These are phyloP conservation scores for Ceratocystiopsis minuta DNA, from an alignment of 2,329 filamentous ascomycete genomes.

Conservation along the genomic window DNA sequence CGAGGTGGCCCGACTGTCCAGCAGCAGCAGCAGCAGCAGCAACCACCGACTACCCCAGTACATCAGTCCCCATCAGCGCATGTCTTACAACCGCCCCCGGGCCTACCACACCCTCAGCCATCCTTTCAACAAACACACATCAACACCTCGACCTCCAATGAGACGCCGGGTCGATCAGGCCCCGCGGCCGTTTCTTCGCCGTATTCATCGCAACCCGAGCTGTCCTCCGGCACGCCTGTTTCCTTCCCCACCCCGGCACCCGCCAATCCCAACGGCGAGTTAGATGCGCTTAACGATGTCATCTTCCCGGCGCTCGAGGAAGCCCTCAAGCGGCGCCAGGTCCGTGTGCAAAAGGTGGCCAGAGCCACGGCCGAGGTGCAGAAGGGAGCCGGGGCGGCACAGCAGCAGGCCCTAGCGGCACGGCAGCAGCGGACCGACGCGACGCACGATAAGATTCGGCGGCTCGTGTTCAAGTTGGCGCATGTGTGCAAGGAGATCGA, in stretches of 20 bases:
- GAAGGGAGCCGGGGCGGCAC: background rate
- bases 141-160: slow-evolving; percentile 1
- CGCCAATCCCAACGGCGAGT: slow-evolving; percentile 43
- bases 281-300: slow-evolving; percentile 78
- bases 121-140: background rate
- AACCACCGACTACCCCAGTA: slow-evolving; percentile 10
- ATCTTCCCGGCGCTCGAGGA: slow-evolving; percentile 86
- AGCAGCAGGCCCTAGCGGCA: slow-evolving; percentile 31
- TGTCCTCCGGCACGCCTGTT: slow-evolving; percentile 12
- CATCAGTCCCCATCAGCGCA: slow-evolving; percentile 9
- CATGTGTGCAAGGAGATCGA: slow-evolving; percentile 82
- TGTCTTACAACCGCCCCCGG: background rate
- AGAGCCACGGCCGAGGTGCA: slow-evolving; percentile 5
- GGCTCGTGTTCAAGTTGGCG: slow-evolving; percentile 65
- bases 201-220: slow-evolving; percentile 6
- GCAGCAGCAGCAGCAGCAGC: slow-evolving; percentile 9
- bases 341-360: slow-evolving; percentile 36
- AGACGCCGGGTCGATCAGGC: no score
- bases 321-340: slow-evolving; percentile 64
- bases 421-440: slow-evolving; percentile 50
- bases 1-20: slow-evolving; percentile 18
- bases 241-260: slow-evolving; percentile 40
- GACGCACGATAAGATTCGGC: slow-evolving; percentile 66
- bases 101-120: slow-evolving; percentile 8
- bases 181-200: background rate